A percentile compares a stretch with the other conserved stretches of the same genome.
phyloP scores from a whole-genome alignment of 352 stramenopile species.

The Peronospora farinosa region DNA sequence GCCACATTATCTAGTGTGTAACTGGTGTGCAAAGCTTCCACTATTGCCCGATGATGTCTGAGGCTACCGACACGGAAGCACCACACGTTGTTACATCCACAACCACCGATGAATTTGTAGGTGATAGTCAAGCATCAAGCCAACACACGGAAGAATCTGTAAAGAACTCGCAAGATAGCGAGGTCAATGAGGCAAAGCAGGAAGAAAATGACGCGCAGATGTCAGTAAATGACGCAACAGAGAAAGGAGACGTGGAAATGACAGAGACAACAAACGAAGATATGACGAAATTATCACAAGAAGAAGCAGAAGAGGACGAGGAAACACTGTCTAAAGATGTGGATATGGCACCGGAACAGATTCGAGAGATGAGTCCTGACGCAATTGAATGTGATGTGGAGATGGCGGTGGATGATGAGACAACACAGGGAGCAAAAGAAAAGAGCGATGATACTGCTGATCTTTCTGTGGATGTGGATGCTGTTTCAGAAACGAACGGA shows the following conservation, averaged over 20 bases:
- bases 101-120: conserved; percentile 9
- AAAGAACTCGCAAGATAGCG: conserved; percentile 9
- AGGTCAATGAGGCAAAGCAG: conserved; percentile 11
- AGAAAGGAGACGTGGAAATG: conserved; percentile 17
- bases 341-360: background rate
- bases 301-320: background rate
- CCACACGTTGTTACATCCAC: background rate
- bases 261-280: background rate
- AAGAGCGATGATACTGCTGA: background rate
- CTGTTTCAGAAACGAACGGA: background rate
- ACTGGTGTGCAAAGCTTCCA: conserved; percentile 3
- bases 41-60: background rate
- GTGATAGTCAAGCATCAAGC: conserved; percentile 11
- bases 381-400: conserved; percentile 5
- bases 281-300: background rate
- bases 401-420: conserved; percentile 7
- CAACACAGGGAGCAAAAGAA: conserved; percentile 6
- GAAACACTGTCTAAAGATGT: conserved; percentile 4
- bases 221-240: background rate
- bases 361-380: background rate
- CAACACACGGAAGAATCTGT: conserved; percentile 11
- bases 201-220: conserved; percentile 7
- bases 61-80: conserved; percentile 13
- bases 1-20: conserved; percentile 1
- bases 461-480: background rate